These are phyloP conservation scores for Lobosporangium transversale DNA, from an alignment of 192 early-diverging fungal species.

Conservation along the genomic window DNA sequence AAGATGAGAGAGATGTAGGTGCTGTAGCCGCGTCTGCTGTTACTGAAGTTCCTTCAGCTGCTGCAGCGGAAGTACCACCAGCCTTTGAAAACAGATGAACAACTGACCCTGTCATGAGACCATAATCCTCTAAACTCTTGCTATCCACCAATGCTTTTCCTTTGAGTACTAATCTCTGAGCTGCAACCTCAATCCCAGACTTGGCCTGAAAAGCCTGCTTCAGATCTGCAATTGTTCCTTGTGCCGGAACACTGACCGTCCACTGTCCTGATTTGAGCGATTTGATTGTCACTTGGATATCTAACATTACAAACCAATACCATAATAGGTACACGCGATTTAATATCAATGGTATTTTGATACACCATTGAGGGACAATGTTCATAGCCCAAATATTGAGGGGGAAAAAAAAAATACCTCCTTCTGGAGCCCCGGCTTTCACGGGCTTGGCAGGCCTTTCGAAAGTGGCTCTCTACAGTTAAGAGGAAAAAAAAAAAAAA, in stretches of 20 bases:
- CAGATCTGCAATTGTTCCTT: conserved; percentile 51
- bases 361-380: too few species aligned
- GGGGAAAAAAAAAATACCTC: too few species aligned
- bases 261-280: conserved; percentile 55
- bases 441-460: conserved; percentile 32
- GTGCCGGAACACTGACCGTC: conserved; percentile 46
- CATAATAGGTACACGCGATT: background rate
- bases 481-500: too few species aligned
- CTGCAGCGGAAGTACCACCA: conserved; percentile 11
- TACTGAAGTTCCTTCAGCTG: background rate
- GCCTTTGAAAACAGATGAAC: conserved; percentile 64
- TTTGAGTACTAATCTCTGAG: conserved; percentile 68
- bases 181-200: conserved; percentile 29
- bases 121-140: conserved; percentile 62
- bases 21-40: conserved; percentile 1
- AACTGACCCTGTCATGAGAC: conserved; percentile 50
- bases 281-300: conserved; percentile 56
- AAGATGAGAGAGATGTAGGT: background rate
- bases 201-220: conserved; percentile 51
- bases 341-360: background rate
- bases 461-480: conserved; percentile 34
- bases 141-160: conserved; percentile 67
- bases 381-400: too few species aligned
- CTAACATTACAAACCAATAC: background rate
- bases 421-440: conserved; percentile 26